These are phyloP conservation scores for Coemansia aciculifera DNA, from an alignment of 192 early-diverging fungal species.

Conservation along the genomic window DNA sequence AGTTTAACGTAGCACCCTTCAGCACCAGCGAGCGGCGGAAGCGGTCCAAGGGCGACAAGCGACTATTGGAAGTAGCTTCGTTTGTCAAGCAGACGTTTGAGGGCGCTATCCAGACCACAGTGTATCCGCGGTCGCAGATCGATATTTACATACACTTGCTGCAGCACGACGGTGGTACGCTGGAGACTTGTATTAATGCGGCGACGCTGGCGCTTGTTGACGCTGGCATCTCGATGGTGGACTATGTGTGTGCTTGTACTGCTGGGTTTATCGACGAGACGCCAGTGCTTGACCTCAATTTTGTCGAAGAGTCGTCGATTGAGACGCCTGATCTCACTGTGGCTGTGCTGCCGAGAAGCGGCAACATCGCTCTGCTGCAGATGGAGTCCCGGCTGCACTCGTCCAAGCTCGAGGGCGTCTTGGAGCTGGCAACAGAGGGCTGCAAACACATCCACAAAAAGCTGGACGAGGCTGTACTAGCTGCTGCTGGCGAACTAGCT, in stretches of 20 bases:
- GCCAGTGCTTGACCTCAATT: constrained; percentile 77
- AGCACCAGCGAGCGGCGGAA: constrained; percentile 84
- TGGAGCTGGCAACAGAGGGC: constrained; percentile 51
- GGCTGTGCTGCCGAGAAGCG: constrained; percentile 77
- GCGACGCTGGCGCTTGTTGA: constrained; percentile 81
- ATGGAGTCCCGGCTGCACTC: constrained; percentile 89
- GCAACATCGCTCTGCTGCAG: constrained; percentile 80
- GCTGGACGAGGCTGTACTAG: constrained; percentile 53
- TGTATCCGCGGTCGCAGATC: constrained; percentile 89
- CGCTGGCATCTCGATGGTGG: constrained; percentile 78
- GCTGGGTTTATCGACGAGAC: constrained; percentile 81
- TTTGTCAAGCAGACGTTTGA: constrained; percentile 92
- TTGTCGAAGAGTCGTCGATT: constrained; percentile 77
- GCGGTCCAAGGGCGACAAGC: constrained; percentile 86
- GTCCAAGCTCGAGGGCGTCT: constrained; percentile 58
- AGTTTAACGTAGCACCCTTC: constrained; percentile 90
- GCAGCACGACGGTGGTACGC: constrained; percentile 87
- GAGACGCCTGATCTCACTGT: constrained; percentile 89
- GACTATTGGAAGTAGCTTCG: constrained; percentile 81
- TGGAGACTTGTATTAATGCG: constrained; percentile 81
- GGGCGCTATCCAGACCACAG: constrained; percentile 69
- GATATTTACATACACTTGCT: constrained; percentile 90
- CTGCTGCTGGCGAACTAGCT: constrained; percentile 44
- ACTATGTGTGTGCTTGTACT: constrained; percentile 85
- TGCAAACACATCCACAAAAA: constrained; percentile 56